A percentile compares a stretch with the other conserved stretches of the same genome.
These are phyloP conservation scores for Haplographium delicatum DNA, from an alignment of 495 filamentous ascomycete species.

Conservation along the genomic window DNA sequence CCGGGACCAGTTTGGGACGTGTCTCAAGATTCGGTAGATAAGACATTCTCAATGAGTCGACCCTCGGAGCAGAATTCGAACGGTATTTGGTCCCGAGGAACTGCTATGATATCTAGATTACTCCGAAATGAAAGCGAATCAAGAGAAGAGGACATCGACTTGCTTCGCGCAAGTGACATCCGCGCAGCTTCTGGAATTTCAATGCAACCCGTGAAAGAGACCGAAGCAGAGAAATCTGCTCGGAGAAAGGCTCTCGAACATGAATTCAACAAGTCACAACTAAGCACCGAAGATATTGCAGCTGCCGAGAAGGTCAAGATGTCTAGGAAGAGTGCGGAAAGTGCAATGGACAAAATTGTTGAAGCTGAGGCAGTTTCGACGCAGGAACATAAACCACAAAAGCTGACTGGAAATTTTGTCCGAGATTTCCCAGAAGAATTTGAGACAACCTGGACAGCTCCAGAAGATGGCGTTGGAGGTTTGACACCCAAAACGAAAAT, in stretches of 20 bases:
- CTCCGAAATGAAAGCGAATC: constrained; percentile 12
- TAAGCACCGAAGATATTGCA: constrained; percentile 18
- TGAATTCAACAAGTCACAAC: constrained; percentile 19
- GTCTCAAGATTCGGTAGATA: constrained; percentile 24
- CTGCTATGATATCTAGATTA: background rate
- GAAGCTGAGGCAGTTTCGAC: background rate
- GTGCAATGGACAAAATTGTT: constrained; percentile 7
- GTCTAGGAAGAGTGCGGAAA: background rate
- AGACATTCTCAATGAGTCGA: background rate
- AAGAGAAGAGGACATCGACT: constrained; percentile 36
- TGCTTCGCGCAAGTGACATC: constrained; percentile 45
- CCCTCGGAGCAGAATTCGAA: no score
- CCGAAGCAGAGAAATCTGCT: constrained; percentile 25
- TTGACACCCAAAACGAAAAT: constrained; percentile 12
- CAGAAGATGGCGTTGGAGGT: background rate
- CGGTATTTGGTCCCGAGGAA: background rate
- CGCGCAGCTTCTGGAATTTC: constrained; percentile 35
- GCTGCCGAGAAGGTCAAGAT: constrained; percentile 10
- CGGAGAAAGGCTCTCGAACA: constrained; percentile 29
- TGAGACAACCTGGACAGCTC: constrained; percentile 29
- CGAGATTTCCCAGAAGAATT: constrained; percentile 44
- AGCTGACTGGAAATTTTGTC: constrained; percentile 38
- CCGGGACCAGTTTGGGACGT: constrained; percentile 17
- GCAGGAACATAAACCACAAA: background rate
- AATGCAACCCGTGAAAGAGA: constrained; percentile 25